Evolutionary conservation across 1,139 yeast species (phyloP), one percentile per base, ranked within the genome.

Genomic region (Suhomyces anneliseae): DNA sequence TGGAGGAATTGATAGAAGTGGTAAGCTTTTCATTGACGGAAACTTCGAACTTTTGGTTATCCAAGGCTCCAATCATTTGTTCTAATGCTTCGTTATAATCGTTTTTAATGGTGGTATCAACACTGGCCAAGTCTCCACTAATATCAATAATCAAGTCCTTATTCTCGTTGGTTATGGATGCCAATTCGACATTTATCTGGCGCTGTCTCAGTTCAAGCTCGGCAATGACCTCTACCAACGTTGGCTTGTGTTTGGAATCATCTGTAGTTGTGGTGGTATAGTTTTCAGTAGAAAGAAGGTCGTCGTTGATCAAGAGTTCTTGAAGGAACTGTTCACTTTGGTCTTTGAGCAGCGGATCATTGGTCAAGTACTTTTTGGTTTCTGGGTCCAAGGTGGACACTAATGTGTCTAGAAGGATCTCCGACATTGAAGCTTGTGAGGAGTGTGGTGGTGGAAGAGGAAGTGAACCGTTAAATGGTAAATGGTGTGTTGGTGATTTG

Each of bases 211-310:
- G 64, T 47, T 75, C 79, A 42, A 76, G 62, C 51, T 75, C 79
- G 2, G 79, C 81, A 15, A 76, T 75, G 52, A 75, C 80, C 50
- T 74, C 79, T 4, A 68, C 70, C 38, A 74, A 54, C 1, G 78
- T 72, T 38, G 58, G 60, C 34, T 54, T 54, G 27, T 57, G 51
- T 10, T 48, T 40, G 39, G 49, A 46, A 33, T 36, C 37, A 37
- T 34, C 31, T 6, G 45, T 19, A n/a, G 50, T 34, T 45, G 54
- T 38, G 47, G 57, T 54, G 39, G 75, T 70, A 57, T 62, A 72
- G 1, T 63, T 58, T 11, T 74, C 79, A 3, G 78, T 72, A 11
- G 78, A 70, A 32, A 75, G 57, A 34, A 75, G 59, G 40, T 73
- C 73, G 47, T 74, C 76, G 50, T 74, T 74, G 42, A 71, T 63